phyloP scores from a whole-genome alignment of 331 rosid genomes.

The Malus hybrid region DNA sequence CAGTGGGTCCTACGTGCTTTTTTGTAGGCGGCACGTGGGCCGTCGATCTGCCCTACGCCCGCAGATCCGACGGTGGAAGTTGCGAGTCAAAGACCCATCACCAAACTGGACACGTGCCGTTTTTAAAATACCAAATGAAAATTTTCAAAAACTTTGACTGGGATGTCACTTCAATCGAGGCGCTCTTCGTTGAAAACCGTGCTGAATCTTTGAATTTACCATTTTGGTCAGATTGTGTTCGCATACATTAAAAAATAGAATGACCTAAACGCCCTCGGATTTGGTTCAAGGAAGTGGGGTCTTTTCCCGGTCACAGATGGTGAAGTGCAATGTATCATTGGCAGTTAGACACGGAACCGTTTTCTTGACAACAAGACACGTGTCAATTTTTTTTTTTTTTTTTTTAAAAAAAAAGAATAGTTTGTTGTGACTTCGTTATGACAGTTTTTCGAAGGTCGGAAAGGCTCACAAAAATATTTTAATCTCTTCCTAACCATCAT shows the following conservation, averaged over 20 bases:
- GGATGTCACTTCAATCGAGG: conserved; percentile 74
- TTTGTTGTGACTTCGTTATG: too few species aligned
- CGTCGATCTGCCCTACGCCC: conserved; percentile 15
- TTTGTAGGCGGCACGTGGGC: neutral
- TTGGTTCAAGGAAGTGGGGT: too few species aligned
- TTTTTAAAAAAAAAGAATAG: too few species aligned
- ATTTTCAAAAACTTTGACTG: conserved; percentile 56
- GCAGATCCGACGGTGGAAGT: conserved; percentile 19
- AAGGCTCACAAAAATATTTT: accelerated
- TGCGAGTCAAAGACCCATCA: conserved; percentile 54
- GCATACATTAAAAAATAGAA: too few species aligned
- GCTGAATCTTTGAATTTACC: conserved; percentile 18
- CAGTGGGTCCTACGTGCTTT: conserved; percentile 26
- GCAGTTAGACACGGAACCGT: too few species aligned
- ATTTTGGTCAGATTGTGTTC: neutral
- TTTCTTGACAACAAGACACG: too few species aligned
- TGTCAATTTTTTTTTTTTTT: too few species aligned
- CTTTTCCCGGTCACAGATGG: too few species aligned
- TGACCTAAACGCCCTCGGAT: too few species aligned
- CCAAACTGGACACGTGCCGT: conserved; percentile 28
- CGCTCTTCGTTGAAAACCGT: conserved; percentile 53
- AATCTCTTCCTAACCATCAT: accelerated
- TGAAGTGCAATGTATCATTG: too few species aligned
- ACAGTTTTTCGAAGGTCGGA: accelerated
- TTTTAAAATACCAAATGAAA: neutral